These are phyloP conservation scores for Golovinomyces cichoracearum DNA, from an alignment of 2,329 filamentous ascomycete genomes.

Conservation along the genomic window DNA sequence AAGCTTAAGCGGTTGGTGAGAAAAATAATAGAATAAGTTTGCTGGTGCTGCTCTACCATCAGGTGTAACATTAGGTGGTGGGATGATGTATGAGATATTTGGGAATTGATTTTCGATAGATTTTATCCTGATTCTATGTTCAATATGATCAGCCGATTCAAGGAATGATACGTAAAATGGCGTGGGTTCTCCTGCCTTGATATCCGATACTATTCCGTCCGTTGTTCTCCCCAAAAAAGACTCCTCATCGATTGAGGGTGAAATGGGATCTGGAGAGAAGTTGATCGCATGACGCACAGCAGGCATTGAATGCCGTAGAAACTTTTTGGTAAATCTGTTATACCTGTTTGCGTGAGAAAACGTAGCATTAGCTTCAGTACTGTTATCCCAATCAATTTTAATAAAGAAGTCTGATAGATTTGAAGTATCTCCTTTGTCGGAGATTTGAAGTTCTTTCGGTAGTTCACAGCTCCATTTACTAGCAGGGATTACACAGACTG, in stretches of 20 bases:
- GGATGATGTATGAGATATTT: conserved; percentile 30
- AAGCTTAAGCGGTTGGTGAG: conserved; percentile 55
- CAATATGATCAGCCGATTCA: conserved; percentile 18
- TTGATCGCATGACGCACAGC: conserved; percentile 15
- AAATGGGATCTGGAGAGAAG: conserved; percentile 21
- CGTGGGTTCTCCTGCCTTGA: conserved; percentile 63
- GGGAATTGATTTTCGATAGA: conserved; percentile 7
- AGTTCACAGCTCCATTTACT: conserved; percentile 70
- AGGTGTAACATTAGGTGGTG: conserved; percentile 31
- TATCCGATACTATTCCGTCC: conserved; percentile 36
- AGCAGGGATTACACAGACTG: conserved; percentile 42
- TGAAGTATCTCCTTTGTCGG: conserved; percentile 33
- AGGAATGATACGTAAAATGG: conserved; percentile 69
- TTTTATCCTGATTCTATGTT: conserved; percentile 6
- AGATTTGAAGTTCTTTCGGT: conserved; percentile 48
- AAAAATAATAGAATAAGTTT: conserved; percentile 41
- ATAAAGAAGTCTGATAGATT: conserved; percentile 57
- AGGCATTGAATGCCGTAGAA: conserved; percentile 12
- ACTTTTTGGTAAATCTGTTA: conserved; percentile 13
- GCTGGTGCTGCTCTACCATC: conserved; percentile 52
- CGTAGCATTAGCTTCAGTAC: conserved; percentile 20
- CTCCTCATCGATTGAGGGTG: conserved; percentile 33
- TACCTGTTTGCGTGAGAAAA: conserved; percentile 16
- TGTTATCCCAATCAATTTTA: conserved; percentile 48
- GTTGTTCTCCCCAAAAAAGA: conserved; percentile 67